Conservation (phyloP, 768 basidiomycete species). For the Fibroporia radiculosa region DNA sequence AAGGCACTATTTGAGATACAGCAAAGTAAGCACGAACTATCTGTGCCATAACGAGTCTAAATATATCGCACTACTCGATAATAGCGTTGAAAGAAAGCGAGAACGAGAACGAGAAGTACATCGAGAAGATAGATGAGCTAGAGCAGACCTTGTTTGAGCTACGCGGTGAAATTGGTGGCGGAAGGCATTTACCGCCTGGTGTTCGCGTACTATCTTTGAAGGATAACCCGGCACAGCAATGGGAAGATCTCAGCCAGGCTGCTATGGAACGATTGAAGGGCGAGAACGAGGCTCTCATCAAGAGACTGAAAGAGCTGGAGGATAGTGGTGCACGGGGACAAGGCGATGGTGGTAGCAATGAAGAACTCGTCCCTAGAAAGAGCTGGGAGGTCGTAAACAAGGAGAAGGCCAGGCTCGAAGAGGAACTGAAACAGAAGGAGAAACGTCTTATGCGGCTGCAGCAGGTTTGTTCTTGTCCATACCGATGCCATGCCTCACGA, state of each 20-base stretch:
- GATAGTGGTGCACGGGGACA: conserved; percentile 24
- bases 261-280: conserved; percentile 66
- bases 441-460: conserved; percentile 74
- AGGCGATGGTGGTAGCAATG: conserved; percentile 15
- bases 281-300: conserved; percentile 82
- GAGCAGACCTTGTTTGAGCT: conserved; percentile 78
- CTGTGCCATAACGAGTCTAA: neutral
- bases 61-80: too few relatives aligned
- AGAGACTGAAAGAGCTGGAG: conserved; percentile 56
- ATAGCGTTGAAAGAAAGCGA: conserved; percentile 40
- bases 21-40: conserved; percentile 20
- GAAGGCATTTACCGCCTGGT: conserved; percentile 66
- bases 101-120: conserved; percentile 28
- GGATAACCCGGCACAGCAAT: conserved; percentile 79
- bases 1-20: conserved; percentile 24
- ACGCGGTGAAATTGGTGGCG: conserved; percentile 66
- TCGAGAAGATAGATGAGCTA: conserved; percentile 55
- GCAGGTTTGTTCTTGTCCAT: conserved; percentile 37
- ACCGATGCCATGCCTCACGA: neutral
- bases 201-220: conserved; percentile 59
- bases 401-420: conserved; percentile 64
- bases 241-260: conserved; percentile 68
- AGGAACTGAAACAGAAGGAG: conserved; percentile 66
- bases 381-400: conserved; percentile 67
- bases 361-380: conserved; percentile 62